Evolutionary conservation across 2,329 filamentous ascomycete species (phyloP).

Genomic region (Aspergillus intermedius): DNA sequence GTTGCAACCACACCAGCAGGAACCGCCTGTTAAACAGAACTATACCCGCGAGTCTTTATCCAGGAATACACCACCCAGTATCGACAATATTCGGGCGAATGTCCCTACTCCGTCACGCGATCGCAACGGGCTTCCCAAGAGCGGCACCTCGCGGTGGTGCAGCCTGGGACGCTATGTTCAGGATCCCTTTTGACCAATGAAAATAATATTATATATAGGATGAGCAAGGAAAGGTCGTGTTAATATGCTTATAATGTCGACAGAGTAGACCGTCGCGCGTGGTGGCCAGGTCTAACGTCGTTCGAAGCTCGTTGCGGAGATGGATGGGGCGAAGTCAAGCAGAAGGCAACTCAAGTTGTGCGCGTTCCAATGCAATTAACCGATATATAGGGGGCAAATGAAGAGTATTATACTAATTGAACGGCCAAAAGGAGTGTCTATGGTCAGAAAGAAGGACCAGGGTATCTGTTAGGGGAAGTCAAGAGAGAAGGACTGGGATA

Average conservation of each 20-base stretch:
- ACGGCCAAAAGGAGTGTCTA: not conserved
- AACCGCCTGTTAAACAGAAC: not conserved
- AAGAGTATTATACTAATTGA: not conserved
- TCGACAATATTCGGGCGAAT: not conserved
- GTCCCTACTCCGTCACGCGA: constrained; percentile 4
- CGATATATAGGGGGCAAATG: not conserved
- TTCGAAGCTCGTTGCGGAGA: not conserved
- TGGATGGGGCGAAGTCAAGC: not conserved
- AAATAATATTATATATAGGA: not conserved
- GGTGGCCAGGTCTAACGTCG: constrained; percentile 2
- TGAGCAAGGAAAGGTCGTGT: not conserved
- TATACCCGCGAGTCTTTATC: not conserved
- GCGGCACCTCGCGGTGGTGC: constrained; percentile 10
- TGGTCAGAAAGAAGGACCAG: not conserved
- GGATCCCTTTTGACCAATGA: not conserved
- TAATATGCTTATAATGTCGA: not conserved
- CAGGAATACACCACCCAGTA: not conserved
- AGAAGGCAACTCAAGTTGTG: not conserved
- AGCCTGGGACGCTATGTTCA: constrained; percentile 2
- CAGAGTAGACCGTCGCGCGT: not conserved
- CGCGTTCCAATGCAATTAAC: not conserved
- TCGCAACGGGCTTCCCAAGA: constrained; percentile 5
- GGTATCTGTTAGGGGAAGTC: not conserved
- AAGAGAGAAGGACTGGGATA: not conserved
- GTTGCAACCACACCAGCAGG: constrained; percentile 5